phyloP scores from a whole-genome alignment of 306 rosid species.

The Crataegus laevigata region DNA sequence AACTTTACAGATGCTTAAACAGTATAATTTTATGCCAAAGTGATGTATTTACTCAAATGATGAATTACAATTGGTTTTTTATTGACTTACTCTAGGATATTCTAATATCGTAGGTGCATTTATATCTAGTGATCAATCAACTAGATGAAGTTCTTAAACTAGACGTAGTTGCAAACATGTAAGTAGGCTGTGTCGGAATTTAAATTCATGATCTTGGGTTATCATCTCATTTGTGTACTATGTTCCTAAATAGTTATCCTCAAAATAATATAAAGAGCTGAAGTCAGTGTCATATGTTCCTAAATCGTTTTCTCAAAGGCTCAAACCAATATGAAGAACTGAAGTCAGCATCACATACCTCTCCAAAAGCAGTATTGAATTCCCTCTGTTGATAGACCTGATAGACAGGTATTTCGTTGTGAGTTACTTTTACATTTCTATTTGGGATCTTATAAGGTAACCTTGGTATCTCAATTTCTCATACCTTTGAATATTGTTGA shows the following conservation, averaged over 20 bases:
- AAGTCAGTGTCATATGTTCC: background rate
- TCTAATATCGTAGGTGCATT: background rate
- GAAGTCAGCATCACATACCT: constrained; percentile 47
- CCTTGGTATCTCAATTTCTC: constrained; percentile 1
- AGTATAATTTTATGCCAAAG: background rate
- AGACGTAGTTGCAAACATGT: background rate
- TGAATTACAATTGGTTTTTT: background rate
- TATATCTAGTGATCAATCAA: background rate
- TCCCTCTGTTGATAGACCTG: constrained; percentile 73
- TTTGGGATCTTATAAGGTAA: constrained; percentile 11
- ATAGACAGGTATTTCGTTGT: constrained; percentile 16
- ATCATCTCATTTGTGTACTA: background rate
- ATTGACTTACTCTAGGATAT: background rate
- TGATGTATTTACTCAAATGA: background rate
- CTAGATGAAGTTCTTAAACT: background rate
- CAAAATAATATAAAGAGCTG: too few relatives aligned
- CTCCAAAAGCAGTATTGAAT: constrained; percentile 95
- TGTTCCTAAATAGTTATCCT: background rate
- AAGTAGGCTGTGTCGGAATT: background rate
- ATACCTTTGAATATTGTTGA: constrained; percentile 69
- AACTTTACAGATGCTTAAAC: background rate
- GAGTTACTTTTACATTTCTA: constrained; percentile 8
- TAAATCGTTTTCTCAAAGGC: background rate
- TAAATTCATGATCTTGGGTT: background rate
- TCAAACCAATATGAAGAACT: background rate